Conservation (phyloP, 2,329 filamentous ascomycete species). For the Chrysosporium keratinophilum region DNA sequence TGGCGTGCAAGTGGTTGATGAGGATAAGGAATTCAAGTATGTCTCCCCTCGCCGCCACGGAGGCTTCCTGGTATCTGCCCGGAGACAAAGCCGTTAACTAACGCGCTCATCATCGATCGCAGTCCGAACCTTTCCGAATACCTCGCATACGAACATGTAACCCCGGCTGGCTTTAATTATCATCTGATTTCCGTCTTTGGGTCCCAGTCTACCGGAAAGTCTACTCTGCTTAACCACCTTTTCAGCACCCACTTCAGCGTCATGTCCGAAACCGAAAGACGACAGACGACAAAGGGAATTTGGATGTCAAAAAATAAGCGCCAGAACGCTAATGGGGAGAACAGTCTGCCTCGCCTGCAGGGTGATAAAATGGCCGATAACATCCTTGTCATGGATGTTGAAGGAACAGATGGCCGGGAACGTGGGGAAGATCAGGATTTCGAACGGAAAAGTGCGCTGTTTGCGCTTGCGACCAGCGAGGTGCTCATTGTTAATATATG, state of each 20-base stretch:
- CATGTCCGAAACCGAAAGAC: slow-evolving; percentile 88
- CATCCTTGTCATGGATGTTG: slow-evolving; percentile 98
- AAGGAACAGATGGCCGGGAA: slow-evolving; percentile 93
- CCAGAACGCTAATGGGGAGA: slow-evolving; percentile 36
- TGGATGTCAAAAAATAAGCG: slow-evolving; percentile 98
- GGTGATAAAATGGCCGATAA: slow-evolving; percentile 76
- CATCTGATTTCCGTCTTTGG: slow-evolving; percentile 98
- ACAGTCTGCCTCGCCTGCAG: slow-evolving; percentile 12
- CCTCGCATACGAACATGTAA: slow-evolving; percentile 66
- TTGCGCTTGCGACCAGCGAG: slow-evolving; percentile 93
- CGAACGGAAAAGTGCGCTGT: slow-evolving; percentile 93
- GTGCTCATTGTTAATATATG: slow-evolving; percentile 98
- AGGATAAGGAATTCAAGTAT: slow-evolving; percentile 94
- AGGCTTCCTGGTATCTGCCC: not conserved
- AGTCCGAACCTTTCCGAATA: slow-evolving; percentile 73
- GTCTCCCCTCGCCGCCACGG: slow-evolving; percentile 23
- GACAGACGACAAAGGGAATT: slow-evolving; percentile 97
- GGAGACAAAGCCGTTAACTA: slow-evolving; percentile 14
- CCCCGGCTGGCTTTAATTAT: slow-evolving; percentile 93
- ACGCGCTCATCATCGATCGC: slow-evolving; percentile 9
- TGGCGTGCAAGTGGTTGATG: slow-evolving; percentile 94
- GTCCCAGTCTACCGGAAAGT: slow-evolving; percentile 97
- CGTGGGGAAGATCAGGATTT: slow-evolving; percentile 97
- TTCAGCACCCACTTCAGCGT: slow-evolving; percentile 95
- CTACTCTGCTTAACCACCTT: slow-evolving; percentile 87